Conservation (phyloP, 768 basidiomycete species). For the Psilocybe cubensis region DNA sequence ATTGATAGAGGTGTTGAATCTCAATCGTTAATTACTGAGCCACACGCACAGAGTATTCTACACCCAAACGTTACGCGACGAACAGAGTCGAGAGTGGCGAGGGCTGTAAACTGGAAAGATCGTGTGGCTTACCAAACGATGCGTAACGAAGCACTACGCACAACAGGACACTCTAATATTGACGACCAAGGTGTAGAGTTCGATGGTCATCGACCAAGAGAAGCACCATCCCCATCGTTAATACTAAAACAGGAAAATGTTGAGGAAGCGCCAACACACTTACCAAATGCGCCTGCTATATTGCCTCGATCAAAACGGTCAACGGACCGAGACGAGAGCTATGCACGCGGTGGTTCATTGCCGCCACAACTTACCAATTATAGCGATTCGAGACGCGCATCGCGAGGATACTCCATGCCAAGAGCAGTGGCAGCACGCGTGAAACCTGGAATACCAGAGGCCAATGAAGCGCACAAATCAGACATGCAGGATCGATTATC, state of each 20-base stretch:
- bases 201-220: neutral
- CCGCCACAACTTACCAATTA: neutral
- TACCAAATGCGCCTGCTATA: neutral
- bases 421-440: neutral
- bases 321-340: neutral
- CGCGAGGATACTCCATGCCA: neutral
- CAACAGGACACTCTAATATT: neutral
- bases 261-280: neutral
- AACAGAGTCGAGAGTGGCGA: neutral
- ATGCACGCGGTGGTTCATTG: neutral
- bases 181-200: neutral
- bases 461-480: neutral
- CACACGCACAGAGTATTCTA: too few relatives aligned
- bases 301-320: neutral
- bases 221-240: neutral
- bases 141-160: neutral
- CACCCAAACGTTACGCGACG: slow-evolving; percentile 1
- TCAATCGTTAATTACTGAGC: too few relatives aligned
- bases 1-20: too few relatives aligned
- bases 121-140: neutral
- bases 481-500: neutral
- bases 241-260: neutral
- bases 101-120: neutral
- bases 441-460: neutral
- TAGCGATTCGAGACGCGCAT: neutral